Evolutionary conservation across 192 early-diverging fungal genomes (phyloP), one percentile per base, ranked within the genome.

Genomic region (Radiomyces spectabilis): DNA sequence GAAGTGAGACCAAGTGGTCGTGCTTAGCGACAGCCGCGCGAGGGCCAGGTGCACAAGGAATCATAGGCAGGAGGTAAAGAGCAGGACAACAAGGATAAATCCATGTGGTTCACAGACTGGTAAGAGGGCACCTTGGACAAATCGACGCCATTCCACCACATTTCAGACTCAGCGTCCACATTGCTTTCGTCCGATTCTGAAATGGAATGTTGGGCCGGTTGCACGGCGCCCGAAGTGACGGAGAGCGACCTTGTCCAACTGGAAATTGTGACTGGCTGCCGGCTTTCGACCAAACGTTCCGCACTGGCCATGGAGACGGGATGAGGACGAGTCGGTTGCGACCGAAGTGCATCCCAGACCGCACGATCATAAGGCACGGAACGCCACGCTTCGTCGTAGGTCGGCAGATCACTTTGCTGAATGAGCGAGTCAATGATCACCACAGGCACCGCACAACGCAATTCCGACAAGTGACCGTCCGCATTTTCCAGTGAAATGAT

Each of bases 391-490:
- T 59, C 52, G 22, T 66, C 53, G 29, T 66, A 66, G 24, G 65
- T 33, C 26, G 65, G 65, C 35, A 66, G 52, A 1, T 31, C 30
- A n/a, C 32, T 41, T 1, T 44, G 15, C 24, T 43, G 27, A 12
- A 51, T 41, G 10, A 13, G 31, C 18, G 49, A 39, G 1, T 47
- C 37, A 15, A 56, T 55, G 5, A 72, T 64, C 15, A 68, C 51
- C 8, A 72, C 43, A 8, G 65, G 65, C 2, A 72, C 24, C 5
- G 56, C 19, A 9, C 54, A 59, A 25, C 61, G 37, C 41, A 72
- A 26, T 59, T 72, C 70, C 13, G 65, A 66, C 19, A 59, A 46
- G 44, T 66, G 57, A 5, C 65, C 65, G 24, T 68, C 66, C 9
- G 39, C 22, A 35, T 59, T 63, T 5, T 41, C 15, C 13, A 72